Evolutionary conservation across 1,284 basidiomycete genomes (phyloP), one percentile per base, ranked within the genome.

Genomic region (Omphalotus olearius): DNA sequence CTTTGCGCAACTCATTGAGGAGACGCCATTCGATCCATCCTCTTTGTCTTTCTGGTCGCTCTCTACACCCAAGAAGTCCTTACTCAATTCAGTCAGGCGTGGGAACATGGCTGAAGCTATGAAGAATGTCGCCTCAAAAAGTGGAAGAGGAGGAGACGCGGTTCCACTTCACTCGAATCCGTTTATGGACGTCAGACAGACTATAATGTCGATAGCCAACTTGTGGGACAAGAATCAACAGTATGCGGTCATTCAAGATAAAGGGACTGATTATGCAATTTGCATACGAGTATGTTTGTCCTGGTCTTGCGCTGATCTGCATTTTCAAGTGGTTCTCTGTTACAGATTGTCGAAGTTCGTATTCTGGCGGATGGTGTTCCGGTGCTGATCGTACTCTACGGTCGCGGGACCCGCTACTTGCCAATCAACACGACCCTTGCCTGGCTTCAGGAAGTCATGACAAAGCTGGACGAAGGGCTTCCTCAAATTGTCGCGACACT

Each of bases 161-260:
- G 45, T 50, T 44, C 49, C 50, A 2, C 41, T 49, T 5, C 52
- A 47, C 16, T 35, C 49, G 26, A 49, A 52, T 39, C 37, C 52
- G 3, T 56, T 56, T 26, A 41, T 54, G 50, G 55, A 54, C 20
- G 36, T 53, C 28, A 52, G 55, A 6, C 52, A 56, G 36, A 54
- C 55, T 2, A 7, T 54, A 1, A 49, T 51, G 52, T 25, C 37
- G 6, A 16, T 56, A n/a, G 55, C 48, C 4, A 50, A 52, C n/a
- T 25, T 25, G 26, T 26, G 49, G 39, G 52, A 56, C 39, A 25
- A 48, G 1, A 49, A 47, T 16, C n/a, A 14, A 14, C 25, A 35
- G 1, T 20, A 25, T n/a, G 41, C 20, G n/a, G 26, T 56, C 1
- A 20, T 54, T 13, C 55, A 56, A 36, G 55, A 56, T 30, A 48